Base-by-base conservation (phyloP, 106 monocot genomes). In the Apostasia shenzhenica region DNA sequence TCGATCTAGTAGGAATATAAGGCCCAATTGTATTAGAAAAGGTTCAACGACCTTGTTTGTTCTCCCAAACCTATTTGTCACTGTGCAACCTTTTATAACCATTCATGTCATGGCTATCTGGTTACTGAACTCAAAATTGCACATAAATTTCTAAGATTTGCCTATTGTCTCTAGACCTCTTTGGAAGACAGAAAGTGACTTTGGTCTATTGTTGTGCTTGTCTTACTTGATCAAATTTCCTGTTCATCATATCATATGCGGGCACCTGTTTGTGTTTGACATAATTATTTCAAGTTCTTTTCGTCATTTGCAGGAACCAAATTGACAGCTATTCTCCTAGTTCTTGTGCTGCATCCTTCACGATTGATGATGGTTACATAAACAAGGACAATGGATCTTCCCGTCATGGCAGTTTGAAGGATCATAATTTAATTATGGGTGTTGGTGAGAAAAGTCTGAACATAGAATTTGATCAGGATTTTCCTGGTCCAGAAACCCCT, bases 401-500 rank as follows among this genome's bases (percentile, higher is more conserved):
- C 12, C 6, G 52, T 41, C 40, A 66, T 8, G 69, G 73, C 50
- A 42, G 6, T 50, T 45, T 59, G 57, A 64, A 54, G 5, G 3
- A 38, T 47, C 41, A 41, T 76, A 9, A 54, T 38, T 70, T 57
- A n/a, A 66, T 48, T 59, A 53, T 14, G 8, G 63, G 45, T 14
- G 70, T 54, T 52, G 38, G 66, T 46, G 54, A 26, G 37, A 59
- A 69, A 41, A 0, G 51, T 65, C 74, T 43, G 38, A 55, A 38
- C 47, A 58, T 63, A 67, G 73, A 79, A 40, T 46, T 69, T 45
- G 53, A 54, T 12, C 41, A 55, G 54, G 70, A 82, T 57, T 65
- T 74, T 47, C 38, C 59, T 51, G 77, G 77, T 10, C 85, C 89
- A 72, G 89, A 89, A 82, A 89, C 85, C 50, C 84, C 89, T 43